phyloP scores from a whole-genome alignment of 139 green algal genomes.

The Nannochloris sp. region DNA sequence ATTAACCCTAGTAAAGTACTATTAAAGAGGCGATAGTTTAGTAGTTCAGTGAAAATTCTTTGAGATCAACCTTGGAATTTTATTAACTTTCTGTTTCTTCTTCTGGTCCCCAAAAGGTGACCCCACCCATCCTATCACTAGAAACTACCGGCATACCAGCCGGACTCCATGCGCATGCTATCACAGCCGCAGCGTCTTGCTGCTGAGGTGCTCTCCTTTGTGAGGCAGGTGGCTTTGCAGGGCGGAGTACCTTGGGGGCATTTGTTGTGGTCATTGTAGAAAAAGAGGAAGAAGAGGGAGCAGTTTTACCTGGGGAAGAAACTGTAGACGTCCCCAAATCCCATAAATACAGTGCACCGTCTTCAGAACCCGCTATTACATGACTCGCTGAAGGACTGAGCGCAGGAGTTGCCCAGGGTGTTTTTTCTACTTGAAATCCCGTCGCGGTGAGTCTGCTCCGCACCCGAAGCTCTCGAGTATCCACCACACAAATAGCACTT shows the following conservation, averaged over 20 bases:
- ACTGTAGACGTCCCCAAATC: no score
- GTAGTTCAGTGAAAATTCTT: no score
- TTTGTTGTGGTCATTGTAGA: no score
- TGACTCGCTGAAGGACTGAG: slow-evolving; percentile 19
- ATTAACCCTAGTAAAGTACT: no score
- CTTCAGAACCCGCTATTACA: slow-evolving; percentile 28
- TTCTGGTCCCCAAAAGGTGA: neutral
- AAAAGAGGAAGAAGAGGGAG: no score
- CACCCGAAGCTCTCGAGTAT: neutral
- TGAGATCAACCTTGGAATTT: no score
- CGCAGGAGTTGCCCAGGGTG: neutral
- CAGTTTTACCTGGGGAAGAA: no score
- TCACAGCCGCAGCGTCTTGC: neutral
- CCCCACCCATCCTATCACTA: neutral
- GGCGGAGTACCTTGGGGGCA: no score
- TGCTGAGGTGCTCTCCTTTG: neutral
- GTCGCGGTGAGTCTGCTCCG: neutral
- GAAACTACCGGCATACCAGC: neutral
- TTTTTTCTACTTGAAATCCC: neutral
- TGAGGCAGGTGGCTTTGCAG: no score
- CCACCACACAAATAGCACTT: neutral
- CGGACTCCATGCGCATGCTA: neutral
- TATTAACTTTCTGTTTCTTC: no score
- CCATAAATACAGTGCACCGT: slow-evolving; percentile 39
- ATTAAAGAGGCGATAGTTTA: no score